Percentiles rank a stretch among this genome's conserved stretches.
These are phyloP conservation scores for Beauveria brongniartii DNA, from an alignment of 2,329 filamentous ascomycete species.

Conservation along the genomic window DNA sequence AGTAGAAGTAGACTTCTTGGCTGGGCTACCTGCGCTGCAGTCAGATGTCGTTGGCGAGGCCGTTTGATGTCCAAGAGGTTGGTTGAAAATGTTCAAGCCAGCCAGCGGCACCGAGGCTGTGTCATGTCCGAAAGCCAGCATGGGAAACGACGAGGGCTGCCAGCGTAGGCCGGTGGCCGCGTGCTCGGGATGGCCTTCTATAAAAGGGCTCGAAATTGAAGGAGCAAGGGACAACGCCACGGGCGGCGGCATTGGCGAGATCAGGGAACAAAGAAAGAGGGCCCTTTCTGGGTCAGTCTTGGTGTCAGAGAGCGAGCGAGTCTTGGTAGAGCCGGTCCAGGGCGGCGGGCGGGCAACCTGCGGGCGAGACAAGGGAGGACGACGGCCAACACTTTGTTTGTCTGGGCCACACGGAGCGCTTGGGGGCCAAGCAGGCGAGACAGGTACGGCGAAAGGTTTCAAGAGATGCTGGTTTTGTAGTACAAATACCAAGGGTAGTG, in stretches of 20 bases:
- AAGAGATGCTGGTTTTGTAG: not conserved
- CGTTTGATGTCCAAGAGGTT: not conserved
- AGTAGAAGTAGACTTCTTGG: constrained; percentile 11
- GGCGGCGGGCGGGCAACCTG: not conserved
- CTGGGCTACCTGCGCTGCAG: not conserved
- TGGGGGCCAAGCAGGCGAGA: constrained; percentile 7
- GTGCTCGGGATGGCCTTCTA: not conserved
- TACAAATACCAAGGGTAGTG: not conserved
- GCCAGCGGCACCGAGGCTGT: constrained; percentile 9
- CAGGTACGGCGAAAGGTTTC: not conserved
- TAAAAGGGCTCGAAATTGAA: constrained; percentile 4
- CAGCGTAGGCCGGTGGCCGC: not conserved
- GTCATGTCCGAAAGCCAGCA: constrained; percentile 10
- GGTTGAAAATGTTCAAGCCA: constrained; percentile 6
- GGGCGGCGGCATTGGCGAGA: not conserved
- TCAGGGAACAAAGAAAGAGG: not conserved
- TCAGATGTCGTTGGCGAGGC: not conserved
- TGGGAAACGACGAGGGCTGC: constrained; percentile 1
- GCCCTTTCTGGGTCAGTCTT: not conserved
- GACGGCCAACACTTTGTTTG: constrained; percentile 2
- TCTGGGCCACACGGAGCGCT: constrained; percentile 6
- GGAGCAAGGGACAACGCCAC: not conserved
- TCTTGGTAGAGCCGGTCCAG: not conserved
- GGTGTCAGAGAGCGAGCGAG: not conserved
- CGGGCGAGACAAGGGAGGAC: constrained; percentile 8